Percentiles rank a stretch among this genome's conserved stretches.
Evolutionary conservation across 208 protist genomes (phyloP).

Genomic region (Wallacemonas rigidus): DNA sequence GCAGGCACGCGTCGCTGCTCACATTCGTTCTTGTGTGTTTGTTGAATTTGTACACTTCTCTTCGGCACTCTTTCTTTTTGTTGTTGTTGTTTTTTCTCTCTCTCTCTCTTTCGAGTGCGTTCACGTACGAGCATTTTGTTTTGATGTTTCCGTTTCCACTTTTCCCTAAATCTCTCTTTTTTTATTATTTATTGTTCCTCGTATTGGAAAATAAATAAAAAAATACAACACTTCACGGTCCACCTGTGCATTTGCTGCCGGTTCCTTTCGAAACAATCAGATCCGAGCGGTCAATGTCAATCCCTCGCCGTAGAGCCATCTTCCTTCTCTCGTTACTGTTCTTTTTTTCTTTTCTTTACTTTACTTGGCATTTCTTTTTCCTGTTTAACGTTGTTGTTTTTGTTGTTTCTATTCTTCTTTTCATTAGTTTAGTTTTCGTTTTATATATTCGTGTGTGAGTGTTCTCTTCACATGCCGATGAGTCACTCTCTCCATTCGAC

Average conservation of each 20-base stretch:
- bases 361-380: neutral
- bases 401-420: neutral
- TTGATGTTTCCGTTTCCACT: neutral
- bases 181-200: slow-evolving; percentile 5
- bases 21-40: no score
- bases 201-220: neutral
- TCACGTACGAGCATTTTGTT: neutral
- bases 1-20: neutral
- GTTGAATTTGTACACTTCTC: no score
- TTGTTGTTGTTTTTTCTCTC: neutral
- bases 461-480: neutral
- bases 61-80: no score
- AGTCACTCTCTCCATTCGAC: neutral
- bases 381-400: slow-evolving; percentile 14
- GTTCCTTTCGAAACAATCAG: neutral
- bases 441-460: neutral
- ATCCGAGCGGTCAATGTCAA: neutral
- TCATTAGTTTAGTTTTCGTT: neutral
- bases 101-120: neutral
- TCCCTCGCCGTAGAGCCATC: neutral
- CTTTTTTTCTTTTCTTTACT: neutral
- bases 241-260: neutral
- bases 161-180: slow-evolving; percentile 16
- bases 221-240: neutral
- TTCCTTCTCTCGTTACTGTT: neutral